Evolutionary conservation across 2,329 filamentous ascomycete species (phyloP).

Genomic region (Westerdykella aurantiaca): DNA sequence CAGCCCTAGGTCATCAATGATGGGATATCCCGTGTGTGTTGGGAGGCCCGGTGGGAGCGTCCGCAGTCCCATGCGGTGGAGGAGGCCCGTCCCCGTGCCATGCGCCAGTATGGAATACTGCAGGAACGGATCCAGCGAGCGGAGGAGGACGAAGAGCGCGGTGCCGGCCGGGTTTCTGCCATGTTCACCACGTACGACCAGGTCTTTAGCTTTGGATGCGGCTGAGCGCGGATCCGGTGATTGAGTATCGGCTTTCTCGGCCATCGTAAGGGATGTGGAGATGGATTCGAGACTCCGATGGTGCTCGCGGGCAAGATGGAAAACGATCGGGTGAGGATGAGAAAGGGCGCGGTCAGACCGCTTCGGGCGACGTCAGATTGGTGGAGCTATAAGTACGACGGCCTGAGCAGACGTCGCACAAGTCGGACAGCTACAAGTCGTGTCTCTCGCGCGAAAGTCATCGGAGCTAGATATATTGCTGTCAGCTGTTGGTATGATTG

Average conservation of each 20-base stretch:
- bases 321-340: neutral
- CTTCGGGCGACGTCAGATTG: no score
- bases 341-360: no score
- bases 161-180: conserved; percentile 37
- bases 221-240: conserved; percentile 26
- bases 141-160: conserved; percentile 42
- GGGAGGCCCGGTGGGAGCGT: conserved; percentile 40
- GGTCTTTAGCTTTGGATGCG: conserved; percentile 27
- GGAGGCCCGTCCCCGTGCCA: conserved; percentile 38
- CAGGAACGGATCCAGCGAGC: conserved; percentile 44
- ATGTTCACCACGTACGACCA: conserved; percentile 41
- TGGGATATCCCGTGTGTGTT: conserved; percentile 34
- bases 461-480: no score
- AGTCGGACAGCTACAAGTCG: no score
- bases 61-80: conserved; percentile 44
- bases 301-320: neutral
- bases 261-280: conserved; percentile 3
- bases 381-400: no score
- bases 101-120: conserved; percentile 48
- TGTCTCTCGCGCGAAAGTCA: no score
- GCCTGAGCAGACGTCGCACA: no score
- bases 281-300: neutral
- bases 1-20: conserved; percentile 43
- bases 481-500: no score
- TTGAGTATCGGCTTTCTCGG: conserved; percentile 2